phyloP scores from a whole-genome alignment of 2,329 filamentous ascomycete species.

The Furcasterigmium sp. region DNA sequence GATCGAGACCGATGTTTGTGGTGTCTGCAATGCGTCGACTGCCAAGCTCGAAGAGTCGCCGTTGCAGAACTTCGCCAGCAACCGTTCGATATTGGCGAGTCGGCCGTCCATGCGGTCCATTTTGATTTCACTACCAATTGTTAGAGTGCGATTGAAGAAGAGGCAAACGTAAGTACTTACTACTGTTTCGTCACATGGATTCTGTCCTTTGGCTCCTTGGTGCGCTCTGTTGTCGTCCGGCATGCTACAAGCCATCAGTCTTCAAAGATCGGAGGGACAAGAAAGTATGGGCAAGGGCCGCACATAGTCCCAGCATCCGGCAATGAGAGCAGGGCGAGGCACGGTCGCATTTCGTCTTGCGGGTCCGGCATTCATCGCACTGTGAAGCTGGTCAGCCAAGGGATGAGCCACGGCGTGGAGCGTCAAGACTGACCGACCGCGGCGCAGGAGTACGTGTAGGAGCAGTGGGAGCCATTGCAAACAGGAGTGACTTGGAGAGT shows the following conservation, averaged over 20 bases:
- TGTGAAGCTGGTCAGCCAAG: background rate
- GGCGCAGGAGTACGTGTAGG: background rate
- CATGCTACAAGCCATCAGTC: background rate
- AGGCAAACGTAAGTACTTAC: background rate
- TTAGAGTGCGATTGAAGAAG: too few relatives aligned
- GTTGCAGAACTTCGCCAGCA: background rate
- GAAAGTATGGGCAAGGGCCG: background rate
- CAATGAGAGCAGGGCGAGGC: constrained; percentile 4
- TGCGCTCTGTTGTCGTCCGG: constrained; percentile 1
- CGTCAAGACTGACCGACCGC: background rate
- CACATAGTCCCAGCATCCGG: constrained; percentile 1
- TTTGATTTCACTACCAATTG: constrained; percentile 3
- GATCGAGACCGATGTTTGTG: background rate
- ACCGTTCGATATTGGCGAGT: constrained; percentile 1
- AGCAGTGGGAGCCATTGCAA: background rate
- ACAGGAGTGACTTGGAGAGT: background rate
- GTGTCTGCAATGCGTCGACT: background rate
- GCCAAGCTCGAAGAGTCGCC: background rate
- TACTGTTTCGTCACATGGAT: constrained; percentile 4
- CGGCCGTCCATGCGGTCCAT: constrained; percentile 4
- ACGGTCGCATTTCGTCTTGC: constrained; percentile 4
- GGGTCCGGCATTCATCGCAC: constrained; percentile 3
- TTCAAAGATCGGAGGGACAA: background rate
- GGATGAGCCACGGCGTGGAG: background rate
- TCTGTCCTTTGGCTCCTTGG: constrained; percentile 3